phyloP scores from a whole-genome alignment of 140 eudicot species.

The Erigeron philadelphicus region DNA sequence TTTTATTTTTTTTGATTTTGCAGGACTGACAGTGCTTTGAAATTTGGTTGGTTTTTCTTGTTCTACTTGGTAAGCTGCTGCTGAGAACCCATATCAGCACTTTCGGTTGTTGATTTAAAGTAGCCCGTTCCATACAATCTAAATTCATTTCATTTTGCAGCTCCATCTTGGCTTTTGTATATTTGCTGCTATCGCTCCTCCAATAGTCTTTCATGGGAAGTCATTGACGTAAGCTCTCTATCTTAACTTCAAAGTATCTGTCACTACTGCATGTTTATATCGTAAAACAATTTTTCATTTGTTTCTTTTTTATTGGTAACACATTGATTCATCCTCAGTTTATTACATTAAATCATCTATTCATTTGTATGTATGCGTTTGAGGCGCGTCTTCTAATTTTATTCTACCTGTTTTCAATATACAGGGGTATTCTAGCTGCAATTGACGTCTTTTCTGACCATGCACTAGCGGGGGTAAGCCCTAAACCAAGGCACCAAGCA shows the following conservation, averaged over 20 bases:
- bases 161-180: conserved; percentile 80
- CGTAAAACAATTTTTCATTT: not conserved
- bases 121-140: conserved; percentile 1
- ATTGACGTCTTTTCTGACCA: conserved; percentile 84
- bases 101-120: conserved; percentile 10
- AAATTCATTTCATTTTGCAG: conserved; percentile 37
- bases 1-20: conserved; percentile 21
- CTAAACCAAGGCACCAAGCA: not conserved
- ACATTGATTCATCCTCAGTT: not conserved
- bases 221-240: conserved; percentile 67
- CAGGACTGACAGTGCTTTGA: conserved; percentile 94
- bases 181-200: conserved; percentile 90
- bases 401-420: conserved; percentile 15
- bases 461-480: conserved; percentile 74
- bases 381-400: conserved; percentile 11
- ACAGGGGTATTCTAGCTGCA: conserved; percentile 91
- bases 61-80: conserved; percentile 58
- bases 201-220: conserved; percentile 73
- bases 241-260: not conserved
- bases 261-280: not conserved
- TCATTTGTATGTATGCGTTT: conserved; percentile 1
- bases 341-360: not conserved
- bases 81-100: not conserved
- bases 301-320: not conserved
- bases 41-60: conserved; percentile 82